Conservation (phyloP, 2,329 filamentous ascomycete genomes). For the Pestalotiopsis sp. region DNA sequence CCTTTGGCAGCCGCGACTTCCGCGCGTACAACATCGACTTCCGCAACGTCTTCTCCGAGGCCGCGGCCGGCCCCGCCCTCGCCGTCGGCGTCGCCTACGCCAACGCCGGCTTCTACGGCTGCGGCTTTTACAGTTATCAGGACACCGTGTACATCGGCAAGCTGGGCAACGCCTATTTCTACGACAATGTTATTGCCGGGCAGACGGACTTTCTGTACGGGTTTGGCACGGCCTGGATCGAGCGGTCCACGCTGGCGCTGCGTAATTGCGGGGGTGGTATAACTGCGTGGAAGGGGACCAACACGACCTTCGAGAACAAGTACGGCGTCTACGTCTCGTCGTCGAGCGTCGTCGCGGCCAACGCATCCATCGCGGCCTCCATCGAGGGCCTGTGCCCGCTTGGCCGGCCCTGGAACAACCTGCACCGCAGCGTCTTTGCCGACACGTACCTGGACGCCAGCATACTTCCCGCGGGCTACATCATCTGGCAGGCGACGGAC, state of each 20-base stretch:
- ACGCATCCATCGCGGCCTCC: slow-evolving; percentile 42
- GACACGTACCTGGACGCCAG: slow-evolving; percentile 56
- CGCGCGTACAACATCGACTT: slow-evolving; percentile 70
- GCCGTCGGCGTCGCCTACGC: slow-evolving; percentile 64
- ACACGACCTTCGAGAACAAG: slow-evolving; percentile 68
- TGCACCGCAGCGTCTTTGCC: slow-evolving; percentile 60
- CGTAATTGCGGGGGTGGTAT: slow-evolving; percentile 68
- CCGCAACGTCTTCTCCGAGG: slow-evolving; percentile 58
- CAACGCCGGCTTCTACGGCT: slow-evolving; percentile 69
- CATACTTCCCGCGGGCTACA: slow-evolving; percentile 57
- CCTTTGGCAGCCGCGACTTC: slow-evolving; percentile 66
- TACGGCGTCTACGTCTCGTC: slow-evolving; percentile 68
- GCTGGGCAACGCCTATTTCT: slow-evolving; percentile 67
- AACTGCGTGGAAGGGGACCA: slow-evolving; percentile 69
- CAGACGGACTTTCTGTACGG: slow-evolving; percentile 72
- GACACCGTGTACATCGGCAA: slow-evolving; percentile 72
- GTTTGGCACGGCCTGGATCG: slow-evolving; percentile 66
- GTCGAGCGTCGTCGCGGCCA: slow-evolving; percentile 56
- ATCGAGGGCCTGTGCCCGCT: slow-evolving; percentile 54
- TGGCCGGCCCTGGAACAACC: slow-evolving; percentile 65
- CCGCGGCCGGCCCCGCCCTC: slow-evolving; percentile 57
- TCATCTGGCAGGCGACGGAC: slow-evolving; percentile 47
- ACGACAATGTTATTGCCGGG: slow-evolving; percentile 61
- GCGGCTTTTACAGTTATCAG: slow-evolving; percentile 68
- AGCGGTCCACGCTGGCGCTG: slow-evolving; percentile 55